Base-by-base conservation (phyloP, 164 flowering plant species). In the Magnolia officinalis region DNA sequence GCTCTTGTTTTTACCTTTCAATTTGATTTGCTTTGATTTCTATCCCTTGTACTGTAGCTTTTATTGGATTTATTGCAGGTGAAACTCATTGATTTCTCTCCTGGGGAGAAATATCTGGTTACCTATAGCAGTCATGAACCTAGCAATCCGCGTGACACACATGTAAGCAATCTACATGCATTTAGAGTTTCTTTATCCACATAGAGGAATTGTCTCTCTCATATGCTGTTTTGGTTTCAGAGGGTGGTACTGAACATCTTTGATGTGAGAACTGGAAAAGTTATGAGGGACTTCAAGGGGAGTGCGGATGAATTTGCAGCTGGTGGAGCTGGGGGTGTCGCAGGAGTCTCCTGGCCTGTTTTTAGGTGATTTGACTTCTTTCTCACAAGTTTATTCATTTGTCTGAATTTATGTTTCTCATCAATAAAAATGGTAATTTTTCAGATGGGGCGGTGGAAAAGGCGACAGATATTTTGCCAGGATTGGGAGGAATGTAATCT, bases 91-190 rank as follows among this genome's bases (percentile, higher is more conserved):
- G 99, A 94, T 79, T 92, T 96, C 78, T 96, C 99, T 31, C 98
- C 97, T 67, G 98, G 98, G 45, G 99, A 96, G 82, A 94, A 83
- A 71, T 96, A 83, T 75, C 78, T 96, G 85, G 96, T 96, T 51
- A 94, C 99, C 23, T 96, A 91, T 80, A 94, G 98, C 85, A 92
- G 97, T 80, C 99, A 96, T 70, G 99, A 94, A 81, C 97, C 99
- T 52, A 92, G 94, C 88, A 96, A 96, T 83, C 98, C 97, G 29
- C 95, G 95, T 45, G 99, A 96, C 78, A 87, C 92, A 1, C 97
- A 91, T 88, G 99, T 91, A 83, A 84, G 84, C 71, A 50, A 50
- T 50, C 55, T 1, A 75, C 9, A 11, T 26, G 85, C 3, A 20
- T 23, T 31, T 31, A 37, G 3, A 10, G 21, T 2, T 65, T 65